Conservation (phyloP, 139 green algal genomes). For the Haematococcus lacustris region DNA sequence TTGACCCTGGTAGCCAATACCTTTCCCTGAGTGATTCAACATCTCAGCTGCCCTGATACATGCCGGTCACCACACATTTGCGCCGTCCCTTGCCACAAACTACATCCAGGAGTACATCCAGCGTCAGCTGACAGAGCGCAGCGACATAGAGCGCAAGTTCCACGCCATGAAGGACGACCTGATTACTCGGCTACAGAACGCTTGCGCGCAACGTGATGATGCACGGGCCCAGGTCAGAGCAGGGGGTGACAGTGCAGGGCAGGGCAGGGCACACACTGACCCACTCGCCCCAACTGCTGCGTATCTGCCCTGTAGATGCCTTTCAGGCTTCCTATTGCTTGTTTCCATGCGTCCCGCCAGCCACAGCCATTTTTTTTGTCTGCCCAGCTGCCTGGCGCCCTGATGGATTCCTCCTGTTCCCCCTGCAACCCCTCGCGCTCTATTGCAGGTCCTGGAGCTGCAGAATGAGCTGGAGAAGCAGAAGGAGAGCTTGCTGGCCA, state of each 20-base stretch:
- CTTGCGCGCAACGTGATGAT: conserved; percentile 72
- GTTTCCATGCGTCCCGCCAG: not conserved
- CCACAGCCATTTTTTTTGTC: not conserved
- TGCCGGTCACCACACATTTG: too few species aligned
- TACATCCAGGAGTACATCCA: conserved; percentile 31
- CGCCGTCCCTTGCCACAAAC: too few species aligned
- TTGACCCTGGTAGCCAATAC: too few species aligned
- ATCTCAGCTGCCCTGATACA: too few species aligned
- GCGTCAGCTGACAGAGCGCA: conserved; percentile 25
- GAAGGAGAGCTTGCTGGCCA: conserved; percentile 14
- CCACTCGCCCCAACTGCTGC: too few species aligned
- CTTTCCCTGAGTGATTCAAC: too few species aligned
- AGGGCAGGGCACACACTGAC: not conserved
- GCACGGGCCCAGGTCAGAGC: conserved; percentile 61
- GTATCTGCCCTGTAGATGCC: not conserved
- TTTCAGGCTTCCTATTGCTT: not conserved
- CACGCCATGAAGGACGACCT: conserved; percentile 58
- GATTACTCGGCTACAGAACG: conserved; percentile 76
- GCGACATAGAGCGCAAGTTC: conserved; percentile 53
- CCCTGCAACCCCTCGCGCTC: not conserved
- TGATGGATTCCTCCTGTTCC: not conserved
- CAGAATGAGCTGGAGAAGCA: conserved; percentile 30
- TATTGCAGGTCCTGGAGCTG: conserved; percentile 41
- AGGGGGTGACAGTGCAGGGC: not conserved
- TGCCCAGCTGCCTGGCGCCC: not conserved